phyloP scores from a whole-genome alignment of 768 basidiomycete species.

The Xerocomellus chrysenteron region DNA sequence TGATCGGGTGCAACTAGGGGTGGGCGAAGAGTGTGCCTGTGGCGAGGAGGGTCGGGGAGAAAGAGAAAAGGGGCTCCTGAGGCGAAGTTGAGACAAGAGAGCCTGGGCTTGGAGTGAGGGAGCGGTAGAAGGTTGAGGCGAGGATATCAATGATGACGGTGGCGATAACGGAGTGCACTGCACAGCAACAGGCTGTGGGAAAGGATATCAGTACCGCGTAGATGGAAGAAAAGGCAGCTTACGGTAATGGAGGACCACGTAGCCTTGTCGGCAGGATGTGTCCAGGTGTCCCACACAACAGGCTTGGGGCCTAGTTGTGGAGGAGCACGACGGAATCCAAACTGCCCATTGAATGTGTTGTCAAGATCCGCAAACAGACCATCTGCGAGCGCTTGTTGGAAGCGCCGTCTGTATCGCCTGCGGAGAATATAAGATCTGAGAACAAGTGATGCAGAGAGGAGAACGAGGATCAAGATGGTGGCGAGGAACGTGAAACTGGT shows the following conservation, averaged over 20 bases:
- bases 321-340: slow-evolving; percentile 2
- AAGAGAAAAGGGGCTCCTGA: neutral
- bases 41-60: neutral
- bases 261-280: neutral
- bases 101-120: neutral
- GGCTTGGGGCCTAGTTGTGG: slow-evolving; percentile 14
- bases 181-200: slow-evolving; percentile 19
- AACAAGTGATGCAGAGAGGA: slow-evolving; percentile 63
- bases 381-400: slow-evolving; percentile 53
- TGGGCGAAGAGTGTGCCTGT: neutral
- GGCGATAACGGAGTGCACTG: slow-evolving; percentile 1
- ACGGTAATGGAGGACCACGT: slow-evolving; percentile 19
- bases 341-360: neutral
- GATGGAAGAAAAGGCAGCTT: neutral
- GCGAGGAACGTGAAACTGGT: slow-evolving; percentile 70
- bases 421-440: slow-evolving; percentile 62
- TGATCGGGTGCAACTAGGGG: neutral
- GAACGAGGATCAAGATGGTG: slow-evolving; percentile 64
- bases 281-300: slow-evolving; percentile 18
- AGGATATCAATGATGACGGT: neutral
- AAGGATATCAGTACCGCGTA: neutral
- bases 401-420: slow-evolving; percentile 51
- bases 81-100: slow-evolving; percentile 11
- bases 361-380: slow-evolving; percentile 41
- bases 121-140: neutral